A percentile compares a stretch with the other conserved stretches of the same genome.
Evolutionary conservation across 2,329 filamentous ascomycete species (phyloP).

Genomic region (Penicillium sclerotigenum): DNA sequence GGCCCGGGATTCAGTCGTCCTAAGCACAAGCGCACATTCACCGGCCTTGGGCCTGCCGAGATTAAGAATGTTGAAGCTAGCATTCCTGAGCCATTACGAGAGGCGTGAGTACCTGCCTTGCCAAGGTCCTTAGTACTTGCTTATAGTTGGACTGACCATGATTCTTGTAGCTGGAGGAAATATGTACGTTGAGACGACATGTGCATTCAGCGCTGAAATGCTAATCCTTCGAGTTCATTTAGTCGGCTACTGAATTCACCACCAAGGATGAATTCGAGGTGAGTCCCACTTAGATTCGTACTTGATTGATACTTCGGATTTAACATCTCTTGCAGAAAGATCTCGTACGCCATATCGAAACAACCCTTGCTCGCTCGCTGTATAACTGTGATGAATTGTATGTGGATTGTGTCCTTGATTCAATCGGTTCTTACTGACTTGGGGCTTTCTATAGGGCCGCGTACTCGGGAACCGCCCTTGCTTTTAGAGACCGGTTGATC

Average conservation of each 20-base stretch:
- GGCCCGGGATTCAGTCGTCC: slow-evolving; percentile 84
- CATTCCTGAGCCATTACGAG: slow-evolving; percentile 85
- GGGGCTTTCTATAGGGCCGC: slow-evolving; percentile 57
- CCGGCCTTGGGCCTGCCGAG: slow-evolving; percentile 83
- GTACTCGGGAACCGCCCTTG: slow-evolving; percentile 85
- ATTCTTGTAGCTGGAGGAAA: slow-evolving; percentile 55
- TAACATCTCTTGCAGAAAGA: slow-evolving; percentile 58
- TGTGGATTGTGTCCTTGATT: slow-evolving; percentile 16
- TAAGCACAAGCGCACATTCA: slow-evolving; percentile 96
- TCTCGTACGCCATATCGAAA: slow-evolving; percentile 91
- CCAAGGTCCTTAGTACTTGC: background rate
- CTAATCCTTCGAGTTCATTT: slow-evolving; percentile 10
- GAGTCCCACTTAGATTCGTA: slow-evolving; percentile 10
- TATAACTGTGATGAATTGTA: slow-evolving; percentile 93
- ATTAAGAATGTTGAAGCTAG: slow-evolving; percentile 91
- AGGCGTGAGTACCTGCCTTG: slow-evolving; percentile 61
- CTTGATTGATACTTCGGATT: background rate
- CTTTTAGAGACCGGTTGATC: slow-evolving; percentile 88
- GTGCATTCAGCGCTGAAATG: background rate
- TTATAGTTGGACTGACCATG: slow-evolving; percentile 17
- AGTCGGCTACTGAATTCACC: slow-evolving; percentile 67
- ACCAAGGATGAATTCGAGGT: slow-evolving; percentile 76
- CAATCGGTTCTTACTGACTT: background rate
- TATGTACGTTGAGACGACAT: slow-evolving; percentile 43
- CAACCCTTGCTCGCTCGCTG: slow-evolving; percentile 88